Evolutionary conservation across 2,329 filamentous ascomycete genomes (phyloP).

Genomic region (Xylaria sp.): DNA sequence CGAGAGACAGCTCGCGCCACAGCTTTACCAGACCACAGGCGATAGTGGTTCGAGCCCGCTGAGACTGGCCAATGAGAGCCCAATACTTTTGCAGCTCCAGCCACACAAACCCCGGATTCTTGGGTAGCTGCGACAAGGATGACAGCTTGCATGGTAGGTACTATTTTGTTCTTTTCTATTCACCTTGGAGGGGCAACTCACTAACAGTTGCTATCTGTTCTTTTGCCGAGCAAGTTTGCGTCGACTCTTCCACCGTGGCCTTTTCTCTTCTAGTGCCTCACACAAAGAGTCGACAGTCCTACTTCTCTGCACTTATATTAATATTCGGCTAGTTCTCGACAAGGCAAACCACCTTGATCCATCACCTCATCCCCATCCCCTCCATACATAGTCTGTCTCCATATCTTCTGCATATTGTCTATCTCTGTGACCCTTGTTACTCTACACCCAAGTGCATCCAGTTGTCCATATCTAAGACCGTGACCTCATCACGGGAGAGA

Average conservation of each 20-base stretch:
- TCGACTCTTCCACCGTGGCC: constrained; percentile 57
- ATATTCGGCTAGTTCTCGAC: constrained; percentile 7
- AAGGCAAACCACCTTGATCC: background rate
- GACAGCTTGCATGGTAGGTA: constrained; percentile 20
- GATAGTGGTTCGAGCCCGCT: background rate
- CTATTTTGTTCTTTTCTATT: constrained; percentile 14
- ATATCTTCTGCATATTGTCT: background rate
- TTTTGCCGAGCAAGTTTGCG: constrained; percentile 13
- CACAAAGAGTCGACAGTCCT: constrained; percentile 13
- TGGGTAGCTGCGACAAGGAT: constrained; percentile 28
- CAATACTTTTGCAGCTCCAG: constrained; percentile 25
- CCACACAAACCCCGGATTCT: constrained; percentile 44
- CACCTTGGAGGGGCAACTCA: constrained; percentile 31
- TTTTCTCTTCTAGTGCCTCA: constrained; percentile 47
- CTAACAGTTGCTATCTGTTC: constrained; percentile 36
- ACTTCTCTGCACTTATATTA: constrained; percentile 27
- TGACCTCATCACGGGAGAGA: constrained; percentile 16
- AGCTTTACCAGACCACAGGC: constrained; percentile 17
- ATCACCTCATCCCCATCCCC: constrained; percentile 7
- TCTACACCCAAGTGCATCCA: constrained; percentile 19
- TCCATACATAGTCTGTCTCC: constrained; percentile 18
- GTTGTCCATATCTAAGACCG: constrained; percentile 15
- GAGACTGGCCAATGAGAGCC: background rate
- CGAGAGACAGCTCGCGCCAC: constrained; percentile 46
- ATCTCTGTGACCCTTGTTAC: background rate